These are phyloP conservation scores for Eragrostis nindensis DNA, from an alignment of 176 grass and related monocot genomes.

Conservation along the genomic window DNA sequence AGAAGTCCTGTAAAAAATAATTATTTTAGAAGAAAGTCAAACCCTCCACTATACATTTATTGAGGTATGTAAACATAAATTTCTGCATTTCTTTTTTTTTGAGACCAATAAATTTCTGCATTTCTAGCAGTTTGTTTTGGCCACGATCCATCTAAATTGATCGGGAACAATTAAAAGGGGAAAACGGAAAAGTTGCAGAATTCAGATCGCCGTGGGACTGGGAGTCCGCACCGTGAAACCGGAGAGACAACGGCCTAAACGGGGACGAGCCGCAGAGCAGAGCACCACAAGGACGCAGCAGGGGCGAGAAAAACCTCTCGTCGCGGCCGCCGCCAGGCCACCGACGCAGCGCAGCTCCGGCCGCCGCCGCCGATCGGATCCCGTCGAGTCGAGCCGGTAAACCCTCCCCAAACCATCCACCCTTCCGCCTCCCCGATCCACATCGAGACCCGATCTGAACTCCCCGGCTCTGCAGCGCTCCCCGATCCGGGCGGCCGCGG, in stretches of 20 bases:
- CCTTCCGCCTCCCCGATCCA: not conserved
- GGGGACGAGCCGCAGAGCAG: constrained; percentile 15
- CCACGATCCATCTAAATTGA: not conserved
- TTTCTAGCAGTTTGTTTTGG: not conserved
- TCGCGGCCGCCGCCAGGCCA: constrained; percentile 26
- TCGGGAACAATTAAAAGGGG: not conserved
- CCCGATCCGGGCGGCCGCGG: constrained; percentile 42
- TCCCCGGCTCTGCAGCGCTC: constrained; percentile 19
- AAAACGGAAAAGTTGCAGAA: constrained; percentile 24
- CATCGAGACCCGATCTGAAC: constrained; percentile 48
- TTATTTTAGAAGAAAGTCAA: too few species aligned
- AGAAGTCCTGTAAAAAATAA: too few species aligned
- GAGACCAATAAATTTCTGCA: too few species aligned
- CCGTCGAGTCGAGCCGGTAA: constrained; percentile 26
- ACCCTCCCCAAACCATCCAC: constrained; percentile 19
- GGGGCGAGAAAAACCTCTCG: constrained; percentile 38
- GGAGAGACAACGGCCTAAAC: too few species aligned
- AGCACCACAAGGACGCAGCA: constrained; percentile 14
- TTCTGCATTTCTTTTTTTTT: too few species aligned
- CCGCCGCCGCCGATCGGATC: constrained; percentile 29
- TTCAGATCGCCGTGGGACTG: constrained; percentile 48
- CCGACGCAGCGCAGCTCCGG: not conserved
- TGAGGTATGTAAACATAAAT: too few species aligned
- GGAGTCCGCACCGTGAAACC: constrained; percentile 46
- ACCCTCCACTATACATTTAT: too few species aligned